A percentile compares a stretch with the other conserved stretches of the same genome.
Evolutionary conservation across 495 filamentous ascomycete species (phyloP).

Genomic region (Xylaria nigripes): DNA sequence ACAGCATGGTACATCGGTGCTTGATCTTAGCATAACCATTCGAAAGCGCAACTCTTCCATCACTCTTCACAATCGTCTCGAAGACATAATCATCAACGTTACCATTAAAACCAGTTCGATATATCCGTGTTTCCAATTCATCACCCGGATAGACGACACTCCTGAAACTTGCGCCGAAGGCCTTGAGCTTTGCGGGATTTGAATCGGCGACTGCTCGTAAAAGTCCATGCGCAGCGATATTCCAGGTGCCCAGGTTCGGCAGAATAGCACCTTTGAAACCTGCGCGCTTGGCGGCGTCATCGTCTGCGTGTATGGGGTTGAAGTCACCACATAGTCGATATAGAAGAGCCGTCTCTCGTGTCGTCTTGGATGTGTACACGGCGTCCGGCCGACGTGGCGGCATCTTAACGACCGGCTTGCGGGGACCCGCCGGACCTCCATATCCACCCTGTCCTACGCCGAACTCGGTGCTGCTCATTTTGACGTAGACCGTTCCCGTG

Average conservation of each 20-base stretch:
- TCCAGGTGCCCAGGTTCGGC: slow-evolving; percentile 28
- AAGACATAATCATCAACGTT: slow-evolving; percentile 21
- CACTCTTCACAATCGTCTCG: slow-evolving; percentile 22
- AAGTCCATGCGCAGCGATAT: slow-evolving; percentile 26
- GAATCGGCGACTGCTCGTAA: slow-evolving; percentile 19
- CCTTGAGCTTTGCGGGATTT: slow-evolving; percentile 18
- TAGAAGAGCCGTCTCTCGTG: slow-evolving; percentile 20
- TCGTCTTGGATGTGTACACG: slow-evolving; percentile 19
- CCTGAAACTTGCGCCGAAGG: slow-evolving; percentile 23
- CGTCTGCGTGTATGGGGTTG: slow-evolving; percentile 28
- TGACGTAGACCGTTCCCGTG: slow-evolving; percentile 19
- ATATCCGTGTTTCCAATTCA: slow-evolving; percentile 25
- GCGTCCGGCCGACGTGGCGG: slow-evolving; percentile 22
- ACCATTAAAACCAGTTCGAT: slow-evolving; percentile 17
- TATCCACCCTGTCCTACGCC: slow-evolving; percentile 27
- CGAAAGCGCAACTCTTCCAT: slow-evolving; percentile 22
- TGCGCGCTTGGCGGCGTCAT: slow-evolving; percentile 19
- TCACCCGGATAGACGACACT: slow-evolving; percentile 30
- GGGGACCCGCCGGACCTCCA: slow-evolving; percentile 21
- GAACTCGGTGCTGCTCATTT: slow-evolving; percentile 19
- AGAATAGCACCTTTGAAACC: slow-evolving; percentile 25
- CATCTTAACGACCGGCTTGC: slow-evolving; percentile 8
- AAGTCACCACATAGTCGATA: slow-evolving; percentile 30
- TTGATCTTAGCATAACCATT: slow-evolving; percentile 11
- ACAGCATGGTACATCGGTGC: slow-evolving; percentile 9